Evolutionary conservation across 306 rosid species (phyloP).

Genomic region (Hylodesmum podocarpum): DNA sequence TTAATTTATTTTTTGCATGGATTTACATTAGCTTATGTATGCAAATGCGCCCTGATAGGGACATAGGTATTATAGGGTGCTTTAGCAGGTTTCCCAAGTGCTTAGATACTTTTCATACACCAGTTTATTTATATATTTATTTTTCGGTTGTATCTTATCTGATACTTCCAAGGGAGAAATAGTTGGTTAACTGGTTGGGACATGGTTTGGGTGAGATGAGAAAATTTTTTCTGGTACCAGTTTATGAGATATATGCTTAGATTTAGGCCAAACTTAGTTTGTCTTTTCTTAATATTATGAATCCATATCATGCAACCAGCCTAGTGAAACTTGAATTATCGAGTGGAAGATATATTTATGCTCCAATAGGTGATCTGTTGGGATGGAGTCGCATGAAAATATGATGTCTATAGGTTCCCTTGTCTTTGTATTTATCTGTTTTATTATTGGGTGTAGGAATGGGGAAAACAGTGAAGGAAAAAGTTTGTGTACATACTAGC

Average conservation of each 20-base stretch:
- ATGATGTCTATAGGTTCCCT: conserved; percentile 18
- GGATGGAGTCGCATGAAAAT: conserved; percentile 15
- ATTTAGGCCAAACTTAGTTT: conserved; percentile 17
- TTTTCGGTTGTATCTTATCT: neutral
- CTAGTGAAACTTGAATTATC: conserved; percentile 15
- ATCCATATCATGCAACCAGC: conserved; percentile 14
- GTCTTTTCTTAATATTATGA: conserved; percentile 7
- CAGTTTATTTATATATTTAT: neutral
- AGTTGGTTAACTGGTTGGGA: conserved; percentile 4
- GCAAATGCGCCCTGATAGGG: too few relatives aligned
- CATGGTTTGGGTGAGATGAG: conserved; percentile 15
- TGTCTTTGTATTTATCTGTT: conserved; percentile 28
- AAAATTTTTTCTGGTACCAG: conserved; percentile 6
- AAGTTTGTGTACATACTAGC: conserved; percentile 99
- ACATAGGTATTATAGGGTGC: too few relatives aligned
- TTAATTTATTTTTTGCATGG: neutral
- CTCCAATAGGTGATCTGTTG: conserved; percentile 4
- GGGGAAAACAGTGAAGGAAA: conserved; percentile 96
- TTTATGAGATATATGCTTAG: conserved; percentile 2
- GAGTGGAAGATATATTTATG: conserved; percentile 17
- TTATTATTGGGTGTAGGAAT: conserved; percentile 63
- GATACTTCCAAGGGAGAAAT: conserved; percentile 13
- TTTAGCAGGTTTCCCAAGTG: too few relatives aligned
- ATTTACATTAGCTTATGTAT: neutral
- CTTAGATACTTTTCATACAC: too few relatives aligned